Evolutionary conservation across 2,329 filamentous ascomycete genomes (phyloP), one percentile per base, ranked within the genome.

Genomic region (Paracamarosporium sp.): DNA sequence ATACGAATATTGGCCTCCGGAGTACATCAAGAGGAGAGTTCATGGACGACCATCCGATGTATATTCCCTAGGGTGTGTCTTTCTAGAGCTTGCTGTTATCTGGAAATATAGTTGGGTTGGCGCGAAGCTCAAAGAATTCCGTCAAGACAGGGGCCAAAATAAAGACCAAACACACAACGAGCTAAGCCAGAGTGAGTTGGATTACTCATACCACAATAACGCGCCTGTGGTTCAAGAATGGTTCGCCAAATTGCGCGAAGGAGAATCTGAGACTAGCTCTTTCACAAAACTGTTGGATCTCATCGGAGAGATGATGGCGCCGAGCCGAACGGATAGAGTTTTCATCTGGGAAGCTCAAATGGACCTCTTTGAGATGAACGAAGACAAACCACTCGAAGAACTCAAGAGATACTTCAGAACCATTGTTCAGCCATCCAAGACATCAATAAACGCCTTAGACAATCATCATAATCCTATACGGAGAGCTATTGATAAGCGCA

Each of bases 61-160:
- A 25, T 60, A 27, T 24, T 57, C 57, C 1, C 46, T 60, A 3
- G 54, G 57, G 8, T 60, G 57, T 25, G 28, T 60, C 15, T 17
- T 60, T 9, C 54, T 60, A 2, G 55, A 60, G 24, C 31, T 60
- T 15, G 53, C 53, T 4, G 53, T 53, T 17, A 41, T 60, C 11
- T 50, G 35, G 46, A 40, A 48, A 28, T 48, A 43, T 44, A 50
- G 55, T 1, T 57, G 55, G 55, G 20, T 27, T 30, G 22, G 9
- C 12, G 3, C 4, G 31, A 57, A 17, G 47, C 46, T 25, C 41
- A 13, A 8, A 28, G 5, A 48, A 47, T 53, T 40, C 17, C 13
- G 6, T 12, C n/a, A 33, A 1, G 12, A 4, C n/a, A 31, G 43
- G 13, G 22, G 28, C 11, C 30, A 33, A 4, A 44, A 31, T 8